These are phyloP conservation scores for Ammopiptanthus mongolicus DNA, from an alignment of 306 rosid species.

Conservation along the genomic window DNA sequence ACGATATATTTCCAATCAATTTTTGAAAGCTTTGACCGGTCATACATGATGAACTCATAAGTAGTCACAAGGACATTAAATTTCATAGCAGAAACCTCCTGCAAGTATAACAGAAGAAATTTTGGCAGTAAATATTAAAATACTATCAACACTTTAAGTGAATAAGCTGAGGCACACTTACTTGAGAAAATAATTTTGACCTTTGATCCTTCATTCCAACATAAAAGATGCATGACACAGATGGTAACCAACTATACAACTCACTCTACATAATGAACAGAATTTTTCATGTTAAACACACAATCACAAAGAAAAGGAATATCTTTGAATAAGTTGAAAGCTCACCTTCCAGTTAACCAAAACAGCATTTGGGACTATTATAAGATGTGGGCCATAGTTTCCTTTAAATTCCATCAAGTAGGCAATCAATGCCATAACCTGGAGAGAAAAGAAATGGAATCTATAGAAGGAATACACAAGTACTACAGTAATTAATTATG, in stretches of 20 bases:
- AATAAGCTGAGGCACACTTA: conserved; percentile 39
- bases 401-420: conserved; percentile 98
- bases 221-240: conserved; percentile 91
- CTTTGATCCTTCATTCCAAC: conserved; percentile 93
- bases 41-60: conserved; percentile 99
- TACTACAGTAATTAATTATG: conserved; percentile 1
- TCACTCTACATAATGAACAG: conserved; percentile 72
- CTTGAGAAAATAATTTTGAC: conserved; percentile 88
- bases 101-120: conserved; percentile 21
- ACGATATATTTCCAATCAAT: conserved; percentile 94
- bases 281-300: conserved; percentile 13
- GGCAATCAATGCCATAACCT: conserved; percentile 99
- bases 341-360: conserved; percentile 98
- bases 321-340: not conserved
- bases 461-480: not conserved
- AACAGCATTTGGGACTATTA: conserved; percentile 98
- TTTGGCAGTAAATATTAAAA: conserved; percentile 10
- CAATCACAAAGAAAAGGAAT: not conserved
- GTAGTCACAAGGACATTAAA: conserved; percentile 99
- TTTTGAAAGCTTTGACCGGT: conserved; percentile 92
- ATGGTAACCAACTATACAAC: conserved; percentile 84
- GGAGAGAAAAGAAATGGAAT: conserved; percentile 6
- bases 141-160: not conserved
- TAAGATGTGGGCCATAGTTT: conserved; percentile 99
- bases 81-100: conserved; percentile 95